A percentile compares a stretch with the other conserved stretches of the same genome.
Conservation (phyloP, 208 protist genomes). For the Angomonas ambiguus region DNA sequence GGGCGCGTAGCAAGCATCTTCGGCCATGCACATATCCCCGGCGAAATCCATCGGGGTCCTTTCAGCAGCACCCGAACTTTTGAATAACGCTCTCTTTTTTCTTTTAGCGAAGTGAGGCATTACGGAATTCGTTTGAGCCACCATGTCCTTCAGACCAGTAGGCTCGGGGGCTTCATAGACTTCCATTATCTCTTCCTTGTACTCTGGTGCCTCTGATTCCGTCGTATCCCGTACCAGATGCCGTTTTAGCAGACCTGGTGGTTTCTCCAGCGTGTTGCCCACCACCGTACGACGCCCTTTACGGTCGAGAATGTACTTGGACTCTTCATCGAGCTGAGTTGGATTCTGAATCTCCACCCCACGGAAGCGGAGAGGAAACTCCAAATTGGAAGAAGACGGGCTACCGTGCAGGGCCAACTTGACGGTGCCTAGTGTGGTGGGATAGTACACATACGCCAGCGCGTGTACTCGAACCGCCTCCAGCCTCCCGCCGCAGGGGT, state of each 20-base stretch:
- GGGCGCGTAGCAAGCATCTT: no score
- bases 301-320: constrained; percentile 15
- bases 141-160: neutral
- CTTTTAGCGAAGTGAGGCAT: neutral
- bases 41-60: no score
- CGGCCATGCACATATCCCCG: no score
- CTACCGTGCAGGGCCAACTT: neutral
- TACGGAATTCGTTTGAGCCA: neutral
- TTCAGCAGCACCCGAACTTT: no score
- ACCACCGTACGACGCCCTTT: neutral
- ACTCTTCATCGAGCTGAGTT: constrained; percentile 10
- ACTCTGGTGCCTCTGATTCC: neutral
- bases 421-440: neutral
- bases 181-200: constrained; percentile 10
- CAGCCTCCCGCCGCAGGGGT: neutral
- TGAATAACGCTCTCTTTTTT: no score
- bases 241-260: constrained; percentile 16
- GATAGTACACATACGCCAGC: constrained; percentile 14
- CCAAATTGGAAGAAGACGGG: no score
- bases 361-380: neutral
- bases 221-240: constrained; percentile 15
- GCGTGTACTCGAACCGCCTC: constrained; percentile 11
- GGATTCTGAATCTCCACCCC: neutral
- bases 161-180: neutral
- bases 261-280: constrained; percentile 22